phyloP scores from a whole-genome alignment of 345 rosid genomes.

The Lepidium didymum region DNA sequence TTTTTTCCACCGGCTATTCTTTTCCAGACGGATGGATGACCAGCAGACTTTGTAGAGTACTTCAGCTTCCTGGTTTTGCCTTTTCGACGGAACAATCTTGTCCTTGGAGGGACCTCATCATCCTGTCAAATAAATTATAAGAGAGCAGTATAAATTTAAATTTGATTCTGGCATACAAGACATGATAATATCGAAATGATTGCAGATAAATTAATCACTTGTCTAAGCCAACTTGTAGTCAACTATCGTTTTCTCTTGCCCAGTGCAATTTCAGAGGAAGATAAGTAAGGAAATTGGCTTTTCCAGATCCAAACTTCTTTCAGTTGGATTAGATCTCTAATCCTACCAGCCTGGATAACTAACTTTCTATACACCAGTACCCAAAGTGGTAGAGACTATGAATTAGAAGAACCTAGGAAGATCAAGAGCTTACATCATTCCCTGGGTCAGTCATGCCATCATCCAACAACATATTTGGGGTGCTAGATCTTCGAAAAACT shows the following conservation, averaged over 20 bases:
- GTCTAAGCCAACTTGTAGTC: slow-evolving; percentile 12
- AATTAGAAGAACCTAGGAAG: slow-evolving; percentile 1
- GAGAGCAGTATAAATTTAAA: not conserved
- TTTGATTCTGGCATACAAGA: not conserved
- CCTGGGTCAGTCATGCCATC: slow-evolving; percentile 58
- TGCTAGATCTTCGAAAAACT: slow-evolving; percentile 44
- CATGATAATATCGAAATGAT: not conserved
- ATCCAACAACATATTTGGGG: slow-evolving; percentile 51
- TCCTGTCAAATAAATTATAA: slow-evolving; percentile 41
- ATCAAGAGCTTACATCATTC: slow-evolving; percentile 35
- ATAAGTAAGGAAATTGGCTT: not conserved
- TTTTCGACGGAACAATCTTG: slow-evolving; percentile 70
- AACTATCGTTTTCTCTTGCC: slow-evolving; percentile 4
- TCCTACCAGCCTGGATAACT: not conserved
- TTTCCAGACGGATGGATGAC: slow-evolving; percentile 97
- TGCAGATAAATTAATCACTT: not conserved
- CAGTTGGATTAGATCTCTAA: not conserved
- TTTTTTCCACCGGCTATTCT: slow-evolving; percentile 90
- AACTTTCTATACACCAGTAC: slow-evolving; percentile 2
- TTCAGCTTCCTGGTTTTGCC: slow-evolving; percentile 88
- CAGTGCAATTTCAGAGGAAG: not conserved
- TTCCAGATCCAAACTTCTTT: not conserved
- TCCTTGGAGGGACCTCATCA: slow-evolving; percentile 70
- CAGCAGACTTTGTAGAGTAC: slow-evolving; percentile 94
- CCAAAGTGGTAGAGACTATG: not conserved